Evolutionary conservation across 192 early-diverging fungal species (phyloP).

Genomic region (Entophlyctis luteolus): DNA sequence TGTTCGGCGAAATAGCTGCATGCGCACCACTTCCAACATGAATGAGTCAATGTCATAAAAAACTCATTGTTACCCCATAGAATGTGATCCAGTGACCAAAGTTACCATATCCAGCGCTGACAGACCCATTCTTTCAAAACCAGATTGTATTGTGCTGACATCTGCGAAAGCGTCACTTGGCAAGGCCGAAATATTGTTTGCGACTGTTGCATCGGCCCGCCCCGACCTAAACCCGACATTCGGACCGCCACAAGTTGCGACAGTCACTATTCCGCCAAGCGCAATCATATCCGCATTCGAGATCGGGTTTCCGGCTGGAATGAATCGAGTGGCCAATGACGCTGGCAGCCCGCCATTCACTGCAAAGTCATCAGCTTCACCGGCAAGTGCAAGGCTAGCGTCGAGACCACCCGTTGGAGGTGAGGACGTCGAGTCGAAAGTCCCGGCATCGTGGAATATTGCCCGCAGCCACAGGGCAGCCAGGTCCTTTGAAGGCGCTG

Average conservation of each 20-base stretch:
- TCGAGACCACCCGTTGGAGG: conserved; percentile 29
- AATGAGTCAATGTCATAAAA: too few relatives aligned
- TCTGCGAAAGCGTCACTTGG: conserved; percentile 6
- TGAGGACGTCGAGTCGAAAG: neutral
- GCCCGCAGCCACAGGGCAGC: conserved; percentile 39
- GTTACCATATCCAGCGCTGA: conserved; percentile 26
- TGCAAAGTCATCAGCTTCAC: too few relatives aligned
- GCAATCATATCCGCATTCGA: conserved; percentile 34
- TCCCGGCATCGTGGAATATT: conserved; percentile 33
- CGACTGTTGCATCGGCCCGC: neutral
- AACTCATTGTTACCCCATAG: conserved; percentile 35
- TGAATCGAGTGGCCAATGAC: conserved; percentile 10
- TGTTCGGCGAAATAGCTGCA: too few relatives aligned
- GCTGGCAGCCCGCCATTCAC: conserved; percentile 7
- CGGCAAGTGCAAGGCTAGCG: conserved; percentile 4
- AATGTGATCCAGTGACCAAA: conserved; percentile 29
- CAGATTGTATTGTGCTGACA: neutral
- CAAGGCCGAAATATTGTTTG: neutral
- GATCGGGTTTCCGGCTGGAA: conserved; percentile 10
- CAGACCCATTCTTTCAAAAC: conserved; percentile 12
- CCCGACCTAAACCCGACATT: conserved; percentile 20
- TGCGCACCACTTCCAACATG: conserved; percentile 15
- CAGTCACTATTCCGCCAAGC: conserved; percentile 26
- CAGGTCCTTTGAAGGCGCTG: conserved; percentile 32
- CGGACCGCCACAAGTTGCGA: conserved; percentile 34